Evolutionary conservation across 257 asterid genomes (phyloP).

Genomic region (Penstemon davidsonii): DNA sequence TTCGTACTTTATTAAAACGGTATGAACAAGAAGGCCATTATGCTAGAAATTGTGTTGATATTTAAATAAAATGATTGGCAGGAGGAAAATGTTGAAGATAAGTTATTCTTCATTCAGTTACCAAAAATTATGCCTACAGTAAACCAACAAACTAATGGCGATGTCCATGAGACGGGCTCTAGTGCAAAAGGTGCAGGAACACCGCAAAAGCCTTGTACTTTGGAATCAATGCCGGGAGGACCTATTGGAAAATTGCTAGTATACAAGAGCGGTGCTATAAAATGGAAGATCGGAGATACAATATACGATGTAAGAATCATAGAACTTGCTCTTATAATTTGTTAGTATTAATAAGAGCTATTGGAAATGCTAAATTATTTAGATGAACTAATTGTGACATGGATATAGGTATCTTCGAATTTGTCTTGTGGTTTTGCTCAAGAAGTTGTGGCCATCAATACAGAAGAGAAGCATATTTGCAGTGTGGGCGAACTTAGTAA

Average conservation of each 20-base stretch:
- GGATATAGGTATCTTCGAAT: constrained; percentile 69
- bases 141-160: constrained; percentile 35
- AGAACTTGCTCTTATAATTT: not conserved
- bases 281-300: constrained; percentile 81
- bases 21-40: not conserved
- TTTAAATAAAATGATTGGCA: constrained; percentile 31
- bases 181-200: constrained; percentile 25
- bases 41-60: constrained; percentile 5
- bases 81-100: constrained; percentile 54
- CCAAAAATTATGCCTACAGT: constrained; percentile 54
- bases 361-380: no score
- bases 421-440: constrained; percentile 54
- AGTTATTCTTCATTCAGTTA: constrained; percentile 64
- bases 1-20: constrained; percentile 31
- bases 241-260: constrained; percentile 75
- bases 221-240: constrained; percentile 60
- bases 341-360: not conserved
- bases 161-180: constrained; percentile 29
- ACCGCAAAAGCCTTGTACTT: constrained; percentile 31
- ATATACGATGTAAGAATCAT: constrained; percentile 65
- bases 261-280: constrained; percentile 71
- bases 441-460: constrained; percentile 55
- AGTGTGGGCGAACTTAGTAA: constrained; percentile 62
- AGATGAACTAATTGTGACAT: not conserved
- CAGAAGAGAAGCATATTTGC: constrained; percentile 49